Evolutionary conservation across 495 filamentous ascomycete genomes (phyloP), one percentile per base, ranked within the genome.

Genomic region (Chaetomium fimeti): DNA sequence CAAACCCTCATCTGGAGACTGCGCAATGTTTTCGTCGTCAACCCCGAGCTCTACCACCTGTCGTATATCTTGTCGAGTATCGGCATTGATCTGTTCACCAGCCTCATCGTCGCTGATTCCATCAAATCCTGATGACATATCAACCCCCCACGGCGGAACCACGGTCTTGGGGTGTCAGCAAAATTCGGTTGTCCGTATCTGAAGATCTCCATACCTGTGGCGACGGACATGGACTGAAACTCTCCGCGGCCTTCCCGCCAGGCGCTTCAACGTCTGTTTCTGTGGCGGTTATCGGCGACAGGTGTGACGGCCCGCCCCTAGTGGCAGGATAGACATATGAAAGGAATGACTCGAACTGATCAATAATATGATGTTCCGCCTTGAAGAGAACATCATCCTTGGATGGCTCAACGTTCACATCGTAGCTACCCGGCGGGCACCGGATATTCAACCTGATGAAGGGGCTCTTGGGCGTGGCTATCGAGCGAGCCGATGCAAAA

Each of bases 321-420:
- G 57, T 9, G 9, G 38, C 20, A 16, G 57, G 13, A 51, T 74
- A 93, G 12, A 82, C 68, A 20, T 74, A 70, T 11, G 67, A 68
- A 13, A 93, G 85, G 3, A 91, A 71, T 0, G 68, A 68, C 53
- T 88, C 83, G 3, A 88, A 79, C 5, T 82, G 64, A 4, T 72
- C 68, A 4, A 77, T 52, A 11, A 96, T 60, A 3, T 66, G 4
- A 0, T 84, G 71, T 32, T 85, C 78, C 49, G 94, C 78, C 29
- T 82, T 78, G 70, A 98, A 96, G 0, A 96, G 60, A 2, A 97
- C 84, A 72, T 97, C 88, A 66, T 97, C 89, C 72, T 98, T 98
- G 0, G 88, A 84, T 0, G 93, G 92, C 69, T 98, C 92, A 58
- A 98, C 81, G 68, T 97, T 98, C 3, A 85, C 82, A 77, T 98